These are phyloP conservation scores for Malus sylvestris DNA, from an alignment of 306 rosid species.

Conservation along the genomic window DNA sequence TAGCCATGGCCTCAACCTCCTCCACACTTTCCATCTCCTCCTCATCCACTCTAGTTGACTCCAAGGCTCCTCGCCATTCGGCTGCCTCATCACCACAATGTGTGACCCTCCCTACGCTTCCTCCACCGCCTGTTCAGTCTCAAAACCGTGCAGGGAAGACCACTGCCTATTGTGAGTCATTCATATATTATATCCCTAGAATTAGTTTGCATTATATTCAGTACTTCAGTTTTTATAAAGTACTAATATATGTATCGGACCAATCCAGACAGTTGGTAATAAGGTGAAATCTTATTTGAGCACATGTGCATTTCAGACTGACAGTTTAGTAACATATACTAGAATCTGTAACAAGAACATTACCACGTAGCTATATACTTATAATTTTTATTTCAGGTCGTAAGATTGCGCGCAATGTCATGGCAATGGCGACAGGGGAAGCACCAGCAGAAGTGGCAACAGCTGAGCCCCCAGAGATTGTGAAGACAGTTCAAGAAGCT, in stretches of 20 bases:
- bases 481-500: slow-evolving; percentile 56
- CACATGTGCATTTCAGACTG: background rate
- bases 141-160: slow-evolving; percentile 59
- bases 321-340: background rate
- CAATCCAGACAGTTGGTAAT: background rate
- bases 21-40: slow-evolving; percentile 65
- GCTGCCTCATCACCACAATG: slow-evolving; percentile 56
- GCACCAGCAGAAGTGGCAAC: slow-evolving; percentile 66
- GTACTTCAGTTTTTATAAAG: background rate
- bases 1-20: slow-evolving; percentile 65
- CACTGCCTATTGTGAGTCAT: slow-evolving; percentile 56
- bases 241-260: background rate
- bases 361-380: background rate
- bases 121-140: slow-evolving; percentile 45
- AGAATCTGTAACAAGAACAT: background rate
- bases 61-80: slow-evolving; percentile 51
- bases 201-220: background rate
- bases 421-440: slow-evolving; percentile 90
- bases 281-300: background rate
- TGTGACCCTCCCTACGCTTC: slow-evolving; percentile 61
- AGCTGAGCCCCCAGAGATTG: slow-evolving; percentile 59
- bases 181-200: background rate
- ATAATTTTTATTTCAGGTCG: slow-evolving; percentile 37
- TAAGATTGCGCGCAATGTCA: slow-evolving; percentile 67
- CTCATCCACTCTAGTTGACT: slow-evolving; percentile 53